A percentile compares a stretch with the other conserved stretches of the same genome.
phyloP scores from a whole-genome alignment of 2,329 filamentous ascomycete genomes.

The Pseudocercospora pini-densiflorae region DNA sequence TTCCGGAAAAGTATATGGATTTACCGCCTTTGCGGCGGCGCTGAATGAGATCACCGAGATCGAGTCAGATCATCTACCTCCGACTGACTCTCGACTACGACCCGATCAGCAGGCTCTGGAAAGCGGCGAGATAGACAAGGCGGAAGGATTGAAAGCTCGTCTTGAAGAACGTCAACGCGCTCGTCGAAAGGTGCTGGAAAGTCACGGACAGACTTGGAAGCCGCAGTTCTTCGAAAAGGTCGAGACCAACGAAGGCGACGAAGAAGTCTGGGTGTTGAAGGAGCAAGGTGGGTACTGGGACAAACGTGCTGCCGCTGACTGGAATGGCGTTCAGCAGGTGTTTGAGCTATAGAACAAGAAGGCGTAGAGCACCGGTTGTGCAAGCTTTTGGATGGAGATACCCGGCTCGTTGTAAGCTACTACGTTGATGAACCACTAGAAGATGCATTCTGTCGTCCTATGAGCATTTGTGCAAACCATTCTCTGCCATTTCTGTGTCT shows the following conservation, averaged over 20 bases:
- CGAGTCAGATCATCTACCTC: constrained; percentile 74
- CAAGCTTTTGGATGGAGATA: constrained; percentile 3
- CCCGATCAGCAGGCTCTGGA: constrained; percentile 89
- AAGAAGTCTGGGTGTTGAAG: constrained; percentile 67
- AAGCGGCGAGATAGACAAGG: constrained; percentile 77
- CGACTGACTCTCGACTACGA: constrained; percentile 80
- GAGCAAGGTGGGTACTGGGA: constrained; percentile 93
- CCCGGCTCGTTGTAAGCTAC: background rate
- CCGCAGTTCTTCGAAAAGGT: constrained; percentile 86
- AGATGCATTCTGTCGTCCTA: background rate
- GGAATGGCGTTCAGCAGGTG: constrained; percentile 63
- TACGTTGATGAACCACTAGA: background rate
- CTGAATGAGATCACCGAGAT: constrained; percentile 87
- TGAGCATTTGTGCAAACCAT: background rate
- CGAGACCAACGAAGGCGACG: constrained; percentile 39
- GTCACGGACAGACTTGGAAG: constrained; percentile 70
- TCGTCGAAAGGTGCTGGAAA: constrained; percentile 76
- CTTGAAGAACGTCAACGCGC: constrained; percentile 85
- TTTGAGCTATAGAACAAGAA: constrained; percentile 46
- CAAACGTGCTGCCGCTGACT: constrained; percentile 70
- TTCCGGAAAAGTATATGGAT: constrained; percentile 78
- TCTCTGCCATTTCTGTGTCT: background rate
- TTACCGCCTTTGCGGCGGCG: constrained; percentile 82
- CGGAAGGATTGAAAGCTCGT: constrained; percentile 79
- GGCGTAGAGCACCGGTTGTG: background rate